Evolutionary conservation across 768 basidiomycete genomes (phyloP).

Genomic region (Boletus sensibilis): DNA sequence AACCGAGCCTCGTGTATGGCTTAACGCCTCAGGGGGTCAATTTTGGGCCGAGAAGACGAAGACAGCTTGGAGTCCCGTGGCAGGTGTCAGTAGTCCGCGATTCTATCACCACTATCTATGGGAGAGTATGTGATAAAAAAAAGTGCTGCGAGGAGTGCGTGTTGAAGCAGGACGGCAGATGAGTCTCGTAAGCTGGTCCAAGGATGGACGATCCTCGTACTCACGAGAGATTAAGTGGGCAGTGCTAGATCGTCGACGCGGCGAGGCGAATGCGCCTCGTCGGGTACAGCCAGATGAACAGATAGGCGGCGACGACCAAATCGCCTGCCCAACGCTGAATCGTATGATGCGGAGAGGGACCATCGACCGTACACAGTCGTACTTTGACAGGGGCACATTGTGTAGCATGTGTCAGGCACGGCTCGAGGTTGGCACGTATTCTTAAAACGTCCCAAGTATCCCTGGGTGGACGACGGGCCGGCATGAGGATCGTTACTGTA

Average conservation of each 20-base stretch:
- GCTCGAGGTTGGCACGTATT: not conserved
- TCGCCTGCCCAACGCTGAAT: not conserved
- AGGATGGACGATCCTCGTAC: conserved; percentile 6
- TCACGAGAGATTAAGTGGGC: conserved; percentile 2
- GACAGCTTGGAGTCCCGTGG: not conserved
- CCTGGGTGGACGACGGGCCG: not conserved
- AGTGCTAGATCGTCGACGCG: conserved; percentile 15
- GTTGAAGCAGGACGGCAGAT: not conserved
- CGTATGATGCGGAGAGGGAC: not conserved
- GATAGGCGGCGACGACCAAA: not conserved
- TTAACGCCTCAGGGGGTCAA: conserved; percentile 9
- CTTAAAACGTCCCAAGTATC: not conserved
- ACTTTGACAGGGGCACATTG: not conserved
- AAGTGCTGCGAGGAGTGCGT: not conserved
- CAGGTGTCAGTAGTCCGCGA: conserved; percentile 6
- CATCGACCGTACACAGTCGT: not conserved
- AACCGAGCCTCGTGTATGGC: conserved; percentile 25
- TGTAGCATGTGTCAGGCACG: conserved; percentile 16
- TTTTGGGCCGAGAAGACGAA: conserved; percentile 4
- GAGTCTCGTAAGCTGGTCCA: conserved; percentile 14
- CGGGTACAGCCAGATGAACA: not conserved
- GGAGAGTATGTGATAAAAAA: conserved; percentile 13
- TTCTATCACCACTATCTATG: conserved; percentile 21
- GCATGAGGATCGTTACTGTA: not conserved
- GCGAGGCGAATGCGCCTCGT: conserved; percentile 5